Percentiles rank a stretch among this genome's conserved stretches.
phyloP scores from a whole-genome alignment of 257 asterid species.

The Plectranthus barbatus region DNA sequence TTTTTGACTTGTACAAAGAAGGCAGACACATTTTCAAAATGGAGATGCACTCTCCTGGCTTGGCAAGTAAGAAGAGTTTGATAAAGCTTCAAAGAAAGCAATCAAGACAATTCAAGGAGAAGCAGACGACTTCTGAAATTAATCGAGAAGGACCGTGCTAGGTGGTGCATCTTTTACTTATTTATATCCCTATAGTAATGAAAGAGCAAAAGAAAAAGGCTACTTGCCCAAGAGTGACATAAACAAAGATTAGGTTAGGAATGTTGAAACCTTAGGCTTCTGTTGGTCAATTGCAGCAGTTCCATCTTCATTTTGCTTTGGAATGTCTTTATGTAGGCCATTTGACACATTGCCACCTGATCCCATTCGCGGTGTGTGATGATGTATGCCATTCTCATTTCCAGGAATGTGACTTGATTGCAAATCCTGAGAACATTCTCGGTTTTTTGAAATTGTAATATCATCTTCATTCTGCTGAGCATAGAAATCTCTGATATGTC shows the following conservation, averaged over 20 bases:
- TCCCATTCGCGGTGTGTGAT: slow-evolving; percentile 33
- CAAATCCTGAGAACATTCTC: slow-evolving; percentile 47
- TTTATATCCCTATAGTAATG: background rate
- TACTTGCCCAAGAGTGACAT: background rate
- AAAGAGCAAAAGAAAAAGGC: background rate
- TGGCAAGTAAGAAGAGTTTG: background rate
- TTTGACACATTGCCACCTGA: slow-evolving; percentile 32
- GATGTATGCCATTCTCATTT: slow-evolving; percentile 34
- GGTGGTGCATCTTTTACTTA: background rate
- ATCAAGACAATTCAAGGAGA: too few relatives aligned
- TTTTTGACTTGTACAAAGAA: background rate
- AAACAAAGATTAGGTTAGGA: background rate
- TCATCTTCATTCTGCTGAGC: slow-evolving; percentile 35
- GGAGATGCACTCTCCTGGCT: background rate
- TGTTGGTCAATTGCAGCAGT: slow-evolving; percentile 42
- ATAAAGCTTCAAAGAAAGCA: background rate
- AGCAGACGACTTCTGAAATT: background rate
- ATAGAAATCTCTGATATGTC: slow-evolving; percentile 37
- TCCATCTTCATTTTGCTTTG: slow-evolving; percentile 38
- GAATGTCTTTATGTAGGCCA: slow-evolving; percentile 30
- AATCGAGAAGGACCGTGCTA: background rate
- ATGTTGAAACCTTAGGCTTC: slow-evolving; percentile 47
- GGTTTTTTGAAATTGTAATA: slow-evolving; percentile 26
- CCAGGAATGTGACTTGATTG: slow-evolving; percentile 39
- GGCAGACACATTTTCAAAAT: background rate